Evolutionary conservation across 2,329 filamentous ascomycete species (phyloP).

Genomic region (Cladosporium sp.): DNA sequence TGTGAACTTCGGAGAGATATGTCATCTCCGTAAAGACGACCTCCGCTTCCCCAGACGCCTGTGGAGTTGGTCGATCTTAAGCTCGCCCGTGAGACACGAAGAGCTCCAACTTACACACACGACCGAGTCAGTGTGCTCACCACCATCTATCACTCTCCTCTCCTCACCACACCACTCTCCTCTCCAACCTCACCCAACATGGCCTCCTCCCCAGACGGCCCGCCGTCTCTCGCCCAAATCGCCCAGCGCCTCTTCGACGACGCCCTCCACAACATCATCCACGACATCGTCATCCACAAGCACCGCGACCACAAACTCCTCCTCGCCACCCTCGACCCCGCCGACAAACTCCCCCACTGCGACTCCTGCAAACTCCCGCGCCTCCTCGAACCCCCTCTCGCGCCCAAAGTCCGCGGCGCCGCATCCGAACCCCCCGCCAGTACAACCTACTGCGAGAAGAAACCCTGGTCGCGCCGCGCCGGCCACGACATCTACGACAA

Average conservation of each 20-base stretch:
- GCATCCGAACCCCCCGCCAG: conserved; percentile 42
- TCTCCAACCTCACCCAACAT: not conserved
- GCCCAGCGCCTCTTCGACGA: conserved; percentile 71
- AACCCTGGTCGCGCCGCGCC: conserved; percentile 73
- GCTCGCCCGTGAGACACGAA: not conserved
- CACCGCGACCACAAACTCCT: conserved; percentile 79
- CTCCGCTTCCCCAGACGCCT: conserved; percentile 11
- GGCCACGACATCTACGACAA: conserved; percentile 82
- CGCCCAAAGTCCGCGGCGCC: conserved; percentile 40
- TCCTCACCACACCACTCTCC: not conserved
- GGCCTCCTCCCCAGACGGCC: conserved; percentile 8
- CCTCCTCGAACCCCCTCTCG: conserved; percentile 67
- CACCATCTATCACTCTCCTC: not conserved
- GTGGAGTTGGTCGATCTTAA: conserved; percentile 10
- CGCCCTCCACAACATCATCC: conserved; percentile 72
- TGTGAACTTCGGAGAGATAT: too few relatives aligned
- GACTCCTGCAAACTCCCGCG: conserved; percentile 73
- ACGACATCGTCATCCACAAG: conserved; percentile 70
- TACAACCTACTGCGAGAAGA: conserved; percentile 72
- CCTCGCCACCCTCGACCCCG: conserved; percentile 71
- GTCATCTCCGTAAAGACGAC: not conserved
- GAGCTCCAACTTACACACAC: not conserved
- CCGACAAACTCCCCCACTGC: conserved; percentile 70
- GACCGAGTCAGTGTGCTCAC: not conserved
- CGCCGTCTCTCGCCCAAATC: conserved; percentile 25